Evolutionary conservation across 2,329 filamentous ascomycete species (phyloP).

Genomic region (Grosmannia serpens): DNA sequence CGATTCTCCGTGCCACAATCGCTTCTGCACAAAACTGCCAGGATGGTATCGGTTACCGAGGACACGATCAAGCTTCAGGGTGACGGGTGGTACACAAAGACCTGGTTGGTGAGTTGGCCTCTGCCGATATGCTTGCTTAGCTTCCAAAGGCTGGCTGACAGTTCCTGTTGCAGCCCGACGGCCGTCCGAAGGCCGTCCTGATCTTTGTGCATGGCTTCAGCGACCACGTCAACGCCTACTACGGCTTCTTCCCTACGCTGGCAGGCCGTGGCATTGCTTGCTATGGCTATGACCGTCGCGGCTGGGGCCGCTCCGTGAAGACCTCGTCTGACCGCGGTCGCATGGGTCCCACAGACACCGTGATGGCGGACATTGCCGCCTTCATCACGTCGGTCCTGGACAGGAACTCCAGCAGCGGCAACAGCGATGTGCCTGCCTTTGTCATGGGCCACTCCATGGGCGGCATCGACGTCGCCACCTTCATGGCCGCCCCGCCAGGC

Average conservation of each 20-base stretch:
- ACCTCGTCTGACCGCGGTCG: slow-evolving; percentile 52
- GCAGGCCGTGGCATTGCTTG: slow-evolving; percentile 63
- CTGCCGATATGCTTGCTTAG: not conserved
- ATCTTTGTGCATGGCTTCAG: slow-evolving; percentile 84
- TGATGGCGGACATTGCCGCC: slow-evolving; percentile 67
- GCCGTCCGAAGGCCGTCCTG: slow-evolving; percentile 46
- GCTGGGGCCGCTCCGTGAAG: slow-evolving; percentile 69
- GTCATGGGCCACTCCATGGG: slow-evolving; percentile 90
- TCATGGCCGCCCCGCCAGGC: slow-evolving; percentile 34
- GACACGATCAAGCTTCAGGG: slow-evolving; percentile 36
- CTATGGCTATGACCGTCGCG: slow-evolving; percentile 72
- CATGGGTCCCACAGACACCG: slow-evolving; percentile 60
- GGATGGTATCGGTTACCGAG: slow-evolving; percentile 33
- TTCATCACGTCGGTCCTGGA: slow-evolving; percentile 52
- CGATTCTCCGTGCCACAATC: not conserved
- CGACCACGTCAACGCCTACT: slow-evolving; percentile 72
- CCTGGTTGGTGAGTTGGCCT: slow-evolving; percentile 40
- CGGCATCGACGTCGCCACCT: slow-evolving; percentile 61
- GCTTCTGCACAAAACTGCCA: not conserved
- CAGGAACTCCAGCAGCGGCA: not conserved
- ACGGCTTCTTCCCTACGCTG: slow-evolving; percentile 59
- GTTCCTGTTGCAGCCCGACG: not conserved
- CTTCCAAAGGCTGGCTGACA: not conserved
- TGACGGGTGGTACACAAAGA: slow-evolving; percentile 41
- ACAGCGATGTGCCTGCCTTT: slow-evolving; percentile 50